Evolutionary conservation across 1,139 yeast genomes (phyloP).

Genomic region (Kluyveromyces marxianus): DNA sequence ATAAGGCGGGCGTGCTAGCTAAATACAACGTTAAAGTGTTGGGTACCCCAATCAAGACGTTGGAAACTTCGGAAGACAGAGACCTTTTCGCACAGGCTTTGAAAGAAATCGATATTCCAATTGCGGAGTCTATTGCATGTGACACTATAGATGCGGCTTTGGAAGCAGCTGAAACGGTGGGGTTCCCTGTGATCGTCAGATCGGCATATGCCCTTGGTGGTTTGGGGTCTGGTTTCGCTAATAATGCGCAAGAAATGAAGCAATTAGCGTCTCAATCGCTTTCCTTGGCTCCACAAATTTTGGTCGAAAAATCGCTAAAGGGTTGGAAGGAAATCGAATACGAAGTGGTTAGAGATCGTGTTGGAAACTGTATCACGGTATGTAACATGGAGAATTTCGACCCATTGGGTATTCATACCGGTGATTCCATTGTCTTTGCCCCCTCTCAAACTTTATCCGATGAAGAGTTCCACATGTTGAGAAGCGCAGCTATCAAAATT

Average conservation of each 20-base stretch:
- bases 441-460: conserved; percentile 97
- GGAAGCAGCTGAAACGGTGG: conserved; percentile 75
- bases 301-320: conserved; percentile 92
- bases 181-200: conserved; percentile 95
- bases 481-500: conserved; percentile 94
- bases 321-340: conserved; percentile 99
- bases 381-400: conserved; percentile 99
- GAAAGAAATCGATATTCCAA: conserved; percentile 88
- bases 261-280: conserved; percentile 84
- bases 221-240: conserved; percentile 95
- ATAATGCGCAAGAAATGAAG: conserved; percentile 70
- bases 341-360: conserved; percentile 96
- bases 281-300: conserved; percentile 85
- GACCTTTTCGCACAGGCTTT: conserved; percentile 91
- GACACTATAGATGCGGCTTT: conserved; percentile 90
- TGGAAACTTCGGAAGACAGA: conserved; percentile 96
- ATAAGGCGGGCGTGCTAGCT: conserved; percentile 87
- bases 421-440: conserved; percentile 98
- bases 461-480: conserved; percentile 95
- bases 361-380: conserved; percentile 94
- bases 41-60: conserved; percentile 93
- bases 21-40: conserved; percentile 87
- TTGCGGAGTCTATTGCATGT: conserved; percentile 94
- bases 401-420: conserved; percentile 96
- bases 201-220: conserved; percentile 98